These are phyloP conservation scores for Boletus edulis DNA, from an alignment of 768 basidiomycete species.

Conservation along the genomic window DNA sequence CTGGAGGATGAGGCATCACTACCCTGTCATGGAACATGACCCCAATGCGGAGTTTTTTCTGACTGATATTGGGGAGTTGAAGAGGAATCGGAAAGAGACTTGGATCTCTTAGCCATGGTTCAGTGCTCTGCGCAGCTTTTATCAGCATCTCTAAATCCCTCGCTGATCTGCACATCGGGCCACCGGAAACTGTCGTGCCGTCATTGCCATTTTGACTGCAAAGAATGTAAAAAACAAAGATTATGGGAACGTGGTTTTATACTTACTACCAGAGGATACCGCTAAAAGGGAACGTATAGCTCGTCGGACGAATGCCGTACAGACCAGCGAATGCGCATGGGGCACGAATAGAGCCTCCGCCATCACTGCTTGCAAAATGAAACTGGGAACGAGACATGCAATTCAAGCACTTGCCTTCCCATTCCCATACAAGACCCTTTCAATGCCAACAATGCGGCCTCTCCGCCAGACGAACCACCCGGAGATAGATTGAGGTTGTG, in stretches of 20 bases:
- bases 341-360: slow-evolving; percentile 40
- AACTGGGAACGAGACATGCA: neutral
- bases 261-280: slow-evolving; percentile 20
- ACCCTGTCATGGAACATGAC: slow-evolving; percentile 36
- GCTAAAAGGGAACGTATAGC: slow-evolving; percentile 27
- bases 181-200: slow-evolving; percentile 4
- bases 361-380: slow-evolving; percentile 18
- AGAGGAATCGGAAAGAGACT: slow-evolving; percentile 31
- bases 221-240: slow-evolving; percentile 8
- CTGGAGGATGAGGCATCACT: slow-evolving; percentile 41
- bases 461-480: slow-evolving; percentile 56
- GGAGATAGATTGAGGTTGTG: slow-evolving; percentile 40
- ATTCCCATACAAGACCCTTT: slow-evolving; percentile 45
- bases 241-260: neutral
- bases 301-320: slow-evolving; percentile 41
- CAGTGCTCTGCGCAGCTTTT: slow-evolving; percentile 22
- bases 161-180: slow-evolving; percentile 29
- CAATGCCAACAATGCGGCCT: slow-evolving; percentile 45
- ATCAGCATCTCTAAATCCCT: slow-evolving; percentile 26
- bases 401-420: slow-evolving; percentile 33
- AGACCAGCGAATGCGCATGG: slow-evolving; percentile 37
- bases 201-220: slow-evolving; percentile 27
- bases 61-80: slow-evolving; percentile 20
- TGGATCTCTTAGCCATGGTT: slow-evolving; percentile 44
- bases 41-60: slow-evolving; percentile 30